Percentiles rank a stretch among this genome's conserved stretches.
phyloP scores from a whole-genome alignment of 345 rosid genomes.

The Euclidium syriacum region DNA sequence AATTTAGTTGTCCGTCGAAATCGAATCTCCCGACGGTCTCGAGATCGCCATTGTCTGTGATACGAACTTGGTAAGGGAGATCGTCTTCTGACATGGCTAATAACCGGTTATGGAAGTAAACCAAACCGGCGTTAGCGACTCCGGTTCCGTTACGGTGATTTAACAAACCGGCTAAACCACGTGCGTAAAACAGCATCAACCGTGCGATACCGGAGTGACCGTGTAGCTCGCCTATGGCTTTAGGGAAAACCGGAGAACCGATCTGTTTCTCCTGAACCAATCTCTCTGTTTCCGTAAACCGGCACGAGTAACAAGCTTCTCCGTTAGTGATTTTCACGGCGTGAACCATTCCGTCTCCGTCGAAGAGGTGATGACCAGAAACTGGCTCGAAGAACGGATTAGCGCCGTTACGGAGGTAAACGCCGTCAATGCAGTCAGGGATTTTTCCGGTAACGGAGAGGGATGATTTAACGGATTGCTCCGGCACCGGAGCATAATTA shows the following conservation, averaged over 20 bases:
- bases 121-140: conserved; percentile 87
- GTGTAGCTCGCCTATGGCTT: conserved; percentile 85
- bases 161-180: conserved; percentile 64
- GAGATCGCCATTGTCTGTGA: conserved; percentile 61
- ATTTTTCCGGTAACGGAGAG: conserved; percentile 62
- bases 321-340: conserved; percentile 59
- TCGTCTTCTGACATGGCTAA: conserved; percentile 94
- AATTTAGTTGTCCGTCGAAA: conserved; percentile 54
- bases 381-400: conserved; percentile 82
- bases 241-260: conserved; percentile 72
- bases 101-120: conserved; percentile 65
- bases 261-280: conserved; percentile 45
- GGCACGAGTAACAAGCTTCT: conserved; percentile 71
- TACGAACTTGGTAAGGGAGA: conserved; percentile 74
- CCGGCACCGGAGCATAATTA: conserved; percentile 87
- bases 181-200: conserved; percentile 61
- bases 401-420: conserved; percentile 91
- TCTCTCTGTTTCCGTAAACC: conserved; percentile 74
- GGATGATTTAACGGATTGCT: conserved; percentile 43
- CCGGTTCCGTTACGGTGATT: conserved; percentile 70
- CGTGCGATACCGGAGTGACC: conserved; percentile 80
- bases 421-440: conserved; percentile 79
- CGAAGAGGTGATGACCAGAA: conserved; percentile 90
- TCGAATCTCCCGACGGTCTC: conserved; percentile 63
- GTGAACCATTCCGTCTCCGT: conserved; percentile 98